Percentiles rank a stretch among this genome's conserved stretches.
phyloP scores from a whole-genome alignment of 176 grass and related monocot genomes.

The Avena eriantha region DNA sequence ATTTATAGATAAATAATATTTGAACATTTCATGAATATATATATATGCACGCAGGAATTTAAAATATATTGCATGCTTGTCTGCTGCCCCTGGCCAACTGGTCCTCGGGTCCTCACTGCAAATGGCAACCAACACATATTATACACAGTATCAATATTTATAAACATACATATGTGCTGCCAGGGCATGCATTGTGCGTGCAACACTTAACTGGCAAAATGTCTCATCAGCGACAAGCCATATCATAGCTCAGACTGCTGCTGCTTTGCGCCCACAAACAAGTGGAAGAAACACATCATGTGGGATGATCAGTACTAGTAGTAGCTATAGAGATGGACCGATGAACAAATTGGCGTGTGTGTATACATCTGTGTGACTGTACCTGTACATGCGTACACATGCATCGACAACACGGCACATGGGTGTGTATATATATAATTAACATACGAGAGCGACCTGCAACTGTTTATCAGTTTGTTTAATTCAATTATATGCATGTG shows the following conservation, averaged over 20 bases:
- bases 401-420: not conserved
- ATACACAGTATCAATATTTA: too few species aligned
- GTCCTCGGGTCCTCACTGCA: too few species aligned
- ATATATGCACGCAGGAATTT: too few species aligned
- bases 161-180: too few species aligned
- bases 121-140: too few species aligned
- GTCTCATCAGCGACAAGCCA: too few species aligned
- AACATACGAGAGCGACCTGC: not conserved
- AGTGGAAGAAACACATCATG: not conserved
- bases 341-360: not conserved
- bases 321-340: not conserved
- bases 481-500: not conserved
- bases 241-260: too few species aligned
- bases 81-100: too few species aligned
- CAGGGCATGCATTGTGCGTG: too few species aligned
- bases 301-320: not conserved
- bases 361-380: not conserved
- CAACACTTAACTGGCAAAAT: too few species aligned
- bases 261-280: not conserved
- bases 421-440: not conserved
- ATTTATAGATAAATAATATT: not conserved
- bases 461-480: not conserved
- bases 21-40: too few species aligned
- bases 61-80: too few species aligned
- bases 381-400: not conserved